Evolutionary conservation across 2,329 filamentous ascomycete genomes (phyloP).

Genomic region (Chaetomiaceae sp.): DNA sequence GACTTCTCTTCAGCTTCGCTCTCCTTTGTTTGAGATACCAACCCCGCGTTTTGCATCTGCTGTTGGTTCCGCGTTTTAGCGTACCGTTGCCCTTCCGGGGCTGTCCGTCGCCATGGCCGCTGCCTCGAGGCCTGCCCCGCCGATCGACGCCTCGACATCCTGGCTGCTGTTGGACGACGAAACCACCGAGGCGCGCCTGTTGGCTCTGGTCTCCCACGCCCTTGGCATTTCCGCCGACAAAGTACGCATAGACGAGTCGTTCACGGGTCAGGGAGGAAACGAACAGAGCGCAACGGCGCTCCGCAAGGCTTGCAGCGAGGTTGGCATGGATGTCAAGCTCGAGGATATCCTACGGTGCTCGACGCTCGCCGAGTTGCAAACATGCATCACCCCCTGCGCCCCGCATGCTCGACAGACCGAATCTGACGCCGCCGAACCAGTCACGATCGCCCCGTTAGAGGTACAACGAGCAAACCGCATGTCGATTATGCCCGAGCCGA

Average conservation of each 20-base stretch:
- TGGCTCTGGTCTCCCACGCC: slow-evolving; percentile 31
- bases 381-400: slow-evolving; percentile 34
- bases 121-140: slow-evolving; percentile 13
- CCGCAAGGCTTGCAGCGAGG: slow-evolving; percentile 33
- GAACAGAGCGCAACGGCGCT: slow-evolving; percentile 34
- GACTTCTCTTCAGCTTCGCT: slow-evolving; percentile 11
- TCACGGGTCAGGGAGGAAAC: slow-evolving; percentile 42
- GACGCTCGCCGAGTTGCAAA: slow-evolving; percentile 44
- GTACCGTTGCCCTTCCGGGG: slow-evolving; percentile 3
- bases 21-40: slow-evolving; percentile 24
- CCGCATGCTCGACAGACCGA: slow-evolving; percentile 16
- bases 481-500: slow-evolving; percentile 15
- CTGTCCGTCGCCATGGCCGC: slow-evolving; percentile 20
- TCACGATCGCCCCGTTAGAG: slow-evolving; percentile 26
- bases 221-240: slow-evolving; percentile 32
- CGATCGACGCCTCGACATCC: slow-evolving; percentile 24
- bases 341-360: slow-evolving; percentile 41
- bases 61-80: slow-evolving; percentile 7
- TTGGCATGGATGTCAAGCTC: slow-evolving; percentile 35
- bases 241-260: slow-evolving; percentile 40
- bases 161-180: slow-evolving; percentile 26
- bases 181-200: slow-evolving; percentile 25
- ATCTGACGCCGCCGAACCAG: slow-evolving; percentile 18
- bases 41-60: slow-evolving; percentile 4
- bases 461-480: slow-evolving; percentile 26